Evolutionary conservation across 2,329 filamentous ascomycete species (phyloP).

Genomic region (Aspergillaceae sp.): DNA sequence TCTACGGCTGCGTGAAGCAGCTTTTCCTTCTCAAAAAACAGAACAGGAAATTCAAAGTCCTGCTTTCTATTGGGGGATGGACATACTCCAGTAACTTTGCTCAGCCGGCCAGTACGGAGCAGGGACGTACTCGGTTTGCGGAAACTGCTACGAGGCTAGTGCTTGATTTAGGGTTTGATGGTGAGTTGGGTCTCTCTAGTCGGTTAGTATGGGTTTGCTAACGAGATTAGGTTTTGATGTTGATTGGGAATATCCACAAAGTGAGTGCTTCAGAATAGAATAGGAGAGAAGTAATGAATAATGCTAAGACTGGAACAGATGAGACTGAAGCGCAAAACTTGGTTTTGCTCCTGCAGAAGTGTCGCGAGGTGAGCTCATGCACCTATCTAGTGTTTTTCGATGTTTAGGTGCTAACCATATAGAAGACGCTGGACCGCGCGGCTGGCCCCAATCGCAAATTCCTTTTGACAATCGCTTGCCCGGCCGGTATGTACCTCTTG

Average conservation of each 20-base stretch:
- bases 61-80: conserved; percentile 78
- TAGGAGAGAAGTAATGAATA: background rate
- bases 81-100: conserved; percentile 72
- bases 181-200: conserved; percentile 13
- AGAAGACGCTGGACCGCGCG: conserved; percentile 28
- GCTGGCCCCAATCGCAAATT: conserved; percentile 37
- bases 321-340: conserved; percentile 36
- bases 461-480: conserved; percentile 42
- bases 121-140: conserved; percentile 59
- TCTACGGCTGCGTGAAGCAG: conserved; percentile 70
- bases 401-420: conserved; percentile 4
- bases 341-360: conserved; percentile 36
- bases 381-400: background rate
- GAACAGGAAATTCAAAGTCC: conserved; percentile 65
- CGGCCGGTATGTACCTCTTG: conserved; percentile 28
- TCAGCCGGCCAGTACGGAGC: conserved; percentile 54
- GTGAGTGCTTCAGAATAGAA: conserved; percentile 11
- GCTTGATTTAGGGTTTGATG: conserved; percentile 66
- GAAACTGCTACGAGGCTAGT: conserved; percentile 64
- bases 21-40: conserved; percentile 65
- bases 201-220: background rate
- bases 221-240: conserved; percentile 31
- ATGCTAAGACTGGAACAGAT: conserved; percentile 19
- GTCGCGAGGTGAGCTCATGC: conserved; percentile 26
- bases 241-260: conserved; percentile 42